A percentile compares a stretch with the other conserved stretches of the same genome.
phyloP scores from a whole-genome alignment of 2,329 filamentous ascomycete genomes.

The Helminthosporium solani region DNA sequence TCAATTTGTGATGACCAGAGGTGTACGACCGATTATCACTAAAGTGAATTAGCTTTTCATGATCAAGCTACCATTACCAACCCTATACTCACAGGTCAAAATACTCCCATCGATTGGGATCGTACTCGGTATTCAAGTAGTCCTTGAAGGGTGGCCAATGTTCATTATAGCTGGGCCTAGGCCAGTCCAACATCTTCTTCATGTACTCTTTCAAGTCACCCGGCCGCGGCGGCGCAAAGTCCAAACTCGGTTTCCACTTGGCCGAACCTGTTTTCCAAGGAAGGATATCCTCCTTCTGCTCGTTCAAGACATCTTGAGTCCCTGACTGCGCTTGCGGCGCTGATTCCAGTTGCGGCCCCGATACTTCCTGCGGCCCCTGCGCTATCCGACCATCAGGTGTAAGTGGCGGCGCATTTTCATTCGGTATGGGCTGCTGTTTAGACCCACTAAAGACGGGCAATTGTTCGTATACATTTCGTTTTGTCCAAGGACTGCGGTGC shows the following conservation, averaged over 20 bases:
- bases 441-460: slow-evolving; percentile 22
- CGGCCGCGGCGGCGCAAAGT: slow-evolving; percentile 16
- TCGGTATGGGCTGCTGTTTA: slow-evolving; percentile 16
- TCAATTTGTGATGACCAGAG: slow-evolving; percentile 36
- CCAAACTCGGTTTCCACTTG: background rate
- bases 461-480: slow-evolving; percentile 26
- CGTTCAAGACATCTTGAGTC: slow-evolving; percentile 7
- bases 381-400: background rate
- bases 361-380: too few relatives aligned
- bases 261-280: slow-evolving; percentile 25
- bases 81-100: slow-evolving; percentile 39
- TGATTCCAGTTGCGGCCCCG: too few relatives aligned
- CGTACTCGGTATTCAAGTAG: slow-evolving; percentile 46
- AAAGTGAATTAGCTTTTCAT: slow-evolving; percentile 1
- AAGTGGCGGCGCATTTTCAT: slow-evolving; percentile 1
- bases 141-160: slow-evolving; percentile 50
- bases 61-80: slow-evolving; percentile 1
- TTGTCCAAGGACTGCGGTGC: slow-evolving; percentile 31
- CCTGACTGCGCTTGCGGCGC: background rate
- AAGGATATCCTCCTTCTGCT: slow-evolving; percentile 6
- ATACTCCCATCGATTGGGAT: slow-evolving; percentile 52
- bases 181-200: slow-evolving; percentile 47
- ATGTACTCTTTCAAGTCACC: slow-evolving; percentile 40
- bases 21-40: slow-evolving; percentile 45
- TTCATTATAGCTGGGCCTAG: slow-evolving; percentile 37